A percentile compares a stretch with the other conserved stretches of the same genome.
Evolutionary conservation across 306 rosid genomes (phyloP).

Genomic region (Acacia acuminata): DNA sequence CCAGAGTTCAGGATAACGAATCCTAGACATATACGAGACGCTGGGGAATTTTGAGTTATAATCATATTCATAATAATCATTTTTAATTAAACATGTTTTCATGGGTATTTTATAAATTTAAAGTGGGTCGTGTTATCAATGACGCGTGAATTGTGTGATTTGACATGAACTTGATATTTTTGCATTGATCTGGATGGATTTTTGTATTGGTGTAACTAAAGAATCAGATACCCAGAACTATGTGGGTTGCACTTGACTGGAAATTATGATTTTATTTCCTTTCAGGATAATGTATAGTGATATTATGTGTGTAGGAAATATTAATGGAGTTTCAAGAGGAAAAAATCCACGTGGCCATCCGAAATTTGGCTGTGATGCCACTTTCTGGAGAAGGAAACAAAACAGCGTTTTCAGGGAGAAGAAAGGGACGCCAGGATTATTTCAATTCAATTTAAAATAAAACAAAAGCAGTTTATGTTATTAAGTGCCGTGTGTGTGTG

Average conservation of each 20-base stretch:
- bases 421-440: not conserved
- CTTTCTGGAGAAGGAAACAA: not conserved
- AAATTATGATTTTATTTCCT: not conserved
- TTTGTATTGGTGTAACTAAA: not conserved
- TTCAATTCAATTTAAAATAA: not conserved
- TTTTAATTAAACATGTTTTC: not conserved
- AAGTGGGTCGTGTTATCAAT: not conserved
- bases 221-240: not conserved
- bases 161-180: not conserved
- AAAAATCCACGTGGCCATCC: not conserved
- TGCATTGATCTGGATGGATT: not conserved
- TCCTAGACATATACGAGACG: not conserved
- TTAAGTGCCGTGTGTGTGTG: not conserved
- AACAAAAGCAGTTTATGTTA: not conserved
- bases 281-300: not conserved
- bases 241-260: not conserved
- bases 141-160: not conserved
- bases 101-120: not conserved
- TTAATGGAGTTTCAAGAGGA: conserved; percentile 2
- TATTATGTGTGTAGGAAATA: not conserved
- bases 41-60: not conserved
- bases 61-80: not conserved
- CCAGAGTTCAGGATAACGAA: not conserved
- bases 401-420: not conserved
- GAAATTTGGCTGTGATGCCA: no score